Evolutionary conservation across 2,329 filamentous ascomycete genomes (phyloP).

Genomic region (Sporothrix euskadiensis): DNA sequence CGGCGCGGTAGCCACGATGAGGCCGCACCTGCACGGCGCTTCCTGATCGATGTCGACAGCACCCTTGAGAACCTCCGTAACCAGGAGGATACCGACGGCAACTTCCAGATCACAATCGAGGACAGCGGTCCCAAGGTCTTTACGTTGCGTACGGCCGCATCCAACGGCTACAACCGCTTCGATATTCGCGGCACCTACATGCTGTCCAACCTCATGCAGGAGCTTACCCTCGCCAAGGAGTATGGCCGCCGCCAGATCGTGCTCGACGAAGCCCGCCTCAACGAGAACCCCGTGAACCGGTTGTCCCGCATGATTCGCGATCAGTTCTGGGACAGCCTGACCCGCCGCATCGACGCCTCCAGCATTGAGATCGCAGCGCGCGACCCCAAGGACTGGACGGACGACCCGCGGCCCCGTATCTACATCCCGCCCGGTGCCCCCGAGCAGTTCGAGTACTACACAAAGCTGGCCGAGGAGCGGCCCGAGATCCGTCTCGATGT

Average conservation of each 20-base stretch:
- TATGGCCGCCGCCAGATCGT: slow-evolving; percentile 87
- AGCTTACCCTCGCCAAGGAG: slow-evolving; percentile 88
- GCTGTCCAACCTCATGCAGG: slow-evolving; percentile 93
- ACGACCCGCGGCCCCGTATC: slow-evolving; percentile 83
- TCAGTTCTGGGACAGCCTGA: slow-evolving; percentile 91
- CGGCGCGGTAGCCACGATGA: slow-evolving; percentile 70
- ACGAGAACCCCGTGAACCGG: slow-evolving; percentile 91
- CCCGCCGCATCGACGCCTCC: slow-evolving; percentile 83
- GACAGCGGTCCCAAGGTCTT: slow-evolving; percentile 90
- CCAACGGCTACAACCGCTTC: slow-evolving; percentile 81
- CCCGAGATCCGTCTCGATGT: slow-evolving; percentile 90
- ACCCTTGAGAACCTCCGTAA: slow-evolving; percentile 77
- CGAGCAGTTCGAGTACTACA: slow-evolving; percentile 89
- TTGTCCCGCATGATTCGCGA: slow-evolving; percentile 83
- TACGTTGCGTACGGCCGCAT: slow-evolving; percentile 79
- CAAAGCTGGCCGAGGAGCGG: slow-evolving; percentile 70
- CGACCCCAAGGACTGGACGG: slow-evolving; percentile 95
- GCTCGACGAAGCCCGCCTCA: slow-evolving; percentile 85
- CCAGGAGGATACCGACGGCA: slow-evolving; percentile 89
- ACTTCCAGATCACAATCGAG: slow-evolving; percentile 97
- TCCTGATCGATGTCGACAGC: slow-evolving; percentile 81
- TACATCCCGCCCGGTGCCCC: slow-evolving; percentile 84
- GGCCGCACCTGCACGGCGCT: slow-evolving; percentile 65
- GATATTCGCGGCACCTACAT: slow-evolving; percentile 96
- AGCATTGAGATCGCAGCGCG: slow-evolving; percentile 81